phyloP scores from a whole-genome alignment of 2,329 filamentous ascomycete species.

The Truncatella angustata region DNA sequence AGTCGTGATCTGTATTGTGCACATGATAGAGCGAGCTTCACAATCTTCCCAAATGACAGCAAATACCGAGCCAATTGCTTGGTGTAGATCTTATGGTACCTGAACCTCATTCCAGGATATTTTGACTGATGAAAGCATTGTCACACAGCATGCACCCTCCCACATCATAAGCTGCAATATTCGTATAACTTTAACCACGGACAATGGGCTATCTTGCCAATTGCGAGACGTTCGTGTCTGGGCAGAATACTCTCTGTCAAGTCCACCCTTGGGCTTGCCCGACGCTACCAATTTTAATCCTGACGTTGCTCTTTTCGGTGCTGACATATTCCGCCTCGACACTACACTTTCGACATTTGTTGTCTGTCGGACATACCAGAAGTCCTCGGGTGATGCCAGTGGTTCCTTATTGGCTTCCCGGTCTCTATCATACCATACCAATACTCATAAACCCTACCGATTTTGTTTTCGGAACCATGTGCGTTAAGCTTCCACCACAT shows the following conservation, averaged over 20 bases:
- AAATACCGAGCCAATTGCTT: too few relatives aligned
- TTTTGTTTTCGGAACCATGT: neutral
- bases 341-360: neutral
- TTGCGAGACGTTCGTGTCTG: neutral
- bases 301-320: neutral
- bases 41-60: too few relatives aligned
- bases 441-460: neutral
- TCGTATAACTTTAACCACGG: neutral
- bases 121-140: too few relatives aligned
- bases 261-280: neutral
- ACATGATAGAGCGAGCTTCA: too few relatives aligned
- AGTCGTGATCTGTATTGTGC: too few relatives aligned
- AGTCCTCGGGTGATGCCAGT: neutral
- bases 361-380: neutral
- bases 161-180: neutral
- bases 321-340: neutral
- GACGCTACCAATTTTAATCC: neutral
- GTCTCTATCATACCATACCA: neutral
- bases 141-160: too few relatives aligned
- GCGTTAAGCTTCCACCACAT: neutral
- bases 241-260: neutral
- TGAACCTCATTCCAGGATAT: too few relatives aligned
- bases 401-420: slow-evolving; percentile 4
- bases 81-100: too few relatives aligned
- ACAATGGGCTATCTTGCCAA: neutral